Percentiles rank a stretch among this genome's conserved stretches.
Conservation (phyloP, 352 stramenopile genomes). For the Globisporangium alternatum region DNA sequence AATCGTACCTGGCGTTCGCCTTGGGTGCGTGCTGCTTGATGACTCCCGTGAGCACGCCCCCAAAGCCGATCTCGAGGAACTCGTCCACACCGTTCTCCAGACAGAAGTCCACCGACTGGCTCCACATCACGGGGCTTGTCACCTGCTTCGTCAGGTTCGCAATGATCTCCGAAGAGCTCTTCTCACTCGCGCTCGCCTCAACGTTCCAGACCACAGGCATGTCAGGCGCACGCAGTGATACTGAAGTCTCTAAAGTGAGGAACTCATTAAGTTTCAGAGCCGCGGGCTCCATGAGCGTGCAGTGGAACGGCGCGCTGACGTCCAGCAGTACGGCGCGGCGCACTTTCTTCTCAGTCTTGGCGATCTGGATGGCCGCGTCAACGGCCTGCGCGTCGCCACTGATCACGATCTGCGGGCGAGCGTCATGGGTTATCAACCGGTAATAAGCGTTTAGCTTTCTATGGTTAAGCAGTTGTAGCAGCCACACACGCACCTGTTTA, state of each 20-base stretch:
- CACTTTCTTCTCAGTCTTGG: constrained; percentile 69
- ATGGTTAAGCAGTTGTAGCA: no score
- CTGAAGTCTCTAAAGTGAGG: constrained; percentile 25
- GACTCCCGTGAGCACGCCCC: constrained; percentile 67
- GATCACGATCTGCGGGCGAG: constrained; percentile 48
- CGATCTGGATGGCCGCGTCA: constrained; percentile 42
- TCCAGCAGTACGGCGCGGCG: constrained; percentile 67
- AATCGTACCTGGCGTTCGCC: constrained; percentile 20
- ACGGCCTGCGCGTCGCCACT: constrained; percentile 59
- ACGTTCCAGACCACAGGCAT: constrained; percentile 86
- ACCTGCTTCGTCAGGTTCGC: constrained; percentile 60
- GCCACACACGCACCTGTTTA: constrained; percentile 51
- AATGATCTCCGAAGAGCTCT: constrained; percentile 37
- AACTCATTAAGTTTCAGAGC: constrained; percentile 39
- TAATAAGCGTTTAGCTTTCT: no score
- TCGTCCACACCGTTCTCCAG: constrained; percentile 35
- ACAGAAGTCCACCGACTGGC: constrained; percentile 74
- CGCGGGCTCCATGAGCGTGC: constrained; percentile 69
- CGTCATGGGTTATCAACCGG: no score
- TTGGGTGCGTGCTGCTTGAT: constrained; percentile 66
- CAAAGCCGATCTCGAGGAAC: constrained; percentile 75
- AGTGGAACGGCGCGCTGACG: constrained; percentile 87
- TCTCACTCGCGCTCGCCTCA: constrained; percentile 39
- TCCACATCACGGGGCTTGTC: constrained; percentile 68
- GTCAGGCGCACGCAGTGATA: constrained; percentile 26